These are phyloP conservation scores for Penicillium cataractarum DNA, from an alignment of 495 filamentous ascomycete species.

Conservation along the genomic window DNA sequence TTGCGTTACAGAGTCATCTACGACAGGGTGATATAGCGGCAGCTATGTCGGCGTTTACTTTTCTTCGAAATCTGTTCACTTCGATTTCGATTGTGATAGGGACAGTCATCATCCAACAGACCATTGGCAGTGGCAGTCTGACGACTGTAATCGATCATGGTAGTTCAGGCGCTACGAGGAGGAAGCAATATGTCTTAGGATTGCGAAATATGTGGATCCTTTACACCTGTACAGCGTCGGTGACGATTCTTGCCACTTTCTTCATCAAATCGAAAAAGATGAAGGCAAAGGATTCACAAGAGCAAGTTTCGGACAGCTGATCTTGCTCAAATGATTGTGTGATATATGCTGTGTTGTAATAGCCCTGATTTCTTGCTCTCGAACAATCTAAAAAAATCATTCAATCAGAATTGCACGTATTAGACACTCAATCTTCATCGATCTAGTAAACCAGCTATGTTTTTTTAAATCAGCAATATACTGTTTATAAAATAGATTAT, in stretches of 20 bases:
- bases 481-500: no score
- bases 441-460: no score
- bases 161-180: constrained; percentile 18
- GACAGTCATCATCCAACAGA: constrained; percentile 29
- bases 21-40: constrained; percentile 37
- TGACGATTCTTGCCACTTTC: constrained; percentile 2
- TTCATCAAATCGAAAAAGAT: neutral
- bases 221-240: neutral
- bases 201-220: constrained; percentile 9
- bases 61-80: constrained; percentile 40
- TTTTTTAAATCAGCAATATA: no score
- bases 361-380: no score
- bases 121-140: neutral
- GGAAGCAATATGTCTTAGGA: neutral
- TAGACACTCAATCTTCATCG: no score
- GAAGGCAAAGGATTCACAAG: neutral
- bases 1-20: constrained; percentile 48
- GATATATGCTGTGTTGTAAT: no score
- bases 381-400: no score
- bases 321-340: neutral
- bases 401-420: no score
- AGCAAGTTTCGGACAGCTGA: neutral
- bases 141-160: neutral
- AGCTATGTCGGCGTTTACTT: constrained; percentile 43
- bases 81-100: constrained; percentile 48